Percentiles rank a stretch among this genome's conserved stretches.
Conservation (phyloP, 768 basidiomycete species). For the Hortiboletus campestris region DNA sequence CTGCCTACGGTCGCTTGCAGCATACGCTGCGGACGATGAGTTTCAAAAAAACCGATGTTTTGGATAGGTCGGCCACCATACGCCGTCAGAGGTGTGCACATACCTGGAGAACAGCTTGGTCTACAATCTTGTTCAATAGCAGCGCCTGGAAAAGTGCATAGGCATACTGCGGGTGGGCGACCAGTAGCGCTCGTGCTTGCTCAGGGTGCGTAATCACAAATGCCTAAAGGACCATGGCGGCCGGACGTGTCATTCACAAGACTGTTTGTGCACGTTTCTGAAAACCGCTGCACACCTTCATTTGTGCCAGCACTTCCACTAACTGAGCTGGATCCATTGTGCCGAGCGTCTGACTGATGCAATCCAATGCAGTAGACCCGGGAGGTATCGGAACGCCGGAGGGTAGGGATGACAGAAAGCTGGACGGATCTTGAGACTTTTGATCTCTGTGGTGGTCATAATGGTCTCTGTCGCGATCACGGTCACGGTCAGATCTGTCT, state of each 20-base stretch:
- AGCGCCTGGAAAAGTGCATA: slow-evolving; percentile 97
- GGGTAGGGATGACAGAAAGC: slow-evolving; percentile 69
- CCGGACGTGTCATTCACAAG: slow-evolving; percentile 18
- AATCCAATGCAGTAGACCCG: slow-evolving; percentile 72
- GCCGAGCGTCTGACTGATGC: slow-evolving; percentile 83
- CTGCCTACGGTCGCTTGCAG: slow-evolving; percentile 42
- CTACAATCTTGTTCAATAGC: slow-evolving; percentile 90
- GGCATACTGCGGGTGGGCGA: slow-evolving; percentile 86
- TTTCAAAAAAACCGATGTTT: slow-evolving; percentile 5
- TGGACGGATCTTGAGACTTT: slow-evolving; percentile 40
- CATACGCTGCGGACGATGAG: slow-evolving; percentile 43
- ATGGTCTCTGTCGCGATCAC: slow-evolving; percentile 45
- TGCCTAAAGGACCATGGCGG: slow-evolving; percentile 51
- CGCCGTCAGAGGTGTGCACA: slow-evolving; percentile 6
- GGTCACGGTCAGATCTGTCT: slow-evolving; percentile 54
- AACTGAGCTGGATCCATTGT: slow-evolving; percentile 80
- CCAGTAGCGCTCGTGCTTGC: slow-evolving; percentile 76
- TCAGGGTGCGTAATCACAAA: slow-evolving; percentile 91
- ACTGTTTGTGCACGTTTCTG: slow-evolving; percentile 18
- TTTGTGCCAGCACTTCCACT: slow-evolving; percentile 93
- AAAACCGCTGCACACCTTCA: slow-evolving; percentile 71
- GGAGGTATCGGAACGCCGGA: slow-evolving; percentile 70
- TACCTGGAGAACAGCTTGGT: slow-evolving; percentile 80
- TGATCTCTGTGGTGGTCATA: slow-evolving; percentile 34
- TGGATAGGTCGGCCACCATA: neutral